These are phyloP conservation scores for Phytophthora lateralis DNA, from an alignment of 352 stramenopile genomes.

Conservation along the genomic window DNA sequence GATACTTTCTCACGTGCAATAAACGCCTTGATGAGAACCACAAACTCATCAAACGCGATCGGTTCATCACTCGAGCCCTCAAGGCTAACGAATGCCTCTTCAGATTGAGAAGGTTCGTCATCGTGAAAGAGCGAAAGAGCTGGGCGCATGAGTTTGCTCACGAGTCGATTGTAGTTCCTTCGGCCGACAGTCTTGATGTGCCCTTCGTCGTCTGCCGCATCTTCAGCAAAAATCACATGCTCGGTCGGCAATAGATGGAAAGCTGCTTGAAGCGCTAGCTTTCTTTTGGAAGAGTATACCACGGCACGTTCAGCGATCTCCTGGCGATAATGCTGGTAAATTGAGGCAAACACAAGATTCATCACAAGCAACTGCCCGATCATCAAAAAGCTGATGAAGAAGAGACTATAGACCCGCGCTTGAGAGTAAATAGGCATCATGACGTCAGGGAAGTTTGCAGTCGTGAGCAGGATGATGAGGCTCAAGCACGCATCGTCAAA, in stretches of 20 bases:
- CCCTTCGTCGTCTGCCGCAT: background rate
- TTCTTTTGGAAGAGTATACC: conserved; percentile 37
- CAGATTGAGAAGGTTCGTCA: conserved; percentile 1
- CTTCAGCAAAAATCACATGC: background rate
- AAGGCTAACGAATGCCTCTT: conserved; percentile 3
- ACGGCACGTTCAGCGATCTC: conserved; percentile 41
- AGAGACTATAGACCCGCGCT: conserved; percentile 47
- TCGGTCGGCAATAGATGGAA: conserved; percentile 47
- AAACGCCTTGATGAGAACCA: conserved; percentile 36
- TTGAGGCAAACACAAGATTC: conserved; percentile 78
- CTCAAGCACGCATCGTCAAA: conserved; percentile 61
- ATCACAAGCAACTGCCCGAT: conserved; percentile 81
- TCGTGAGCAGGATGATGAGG: conserved; percentile 76
- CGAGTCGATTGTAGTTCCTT: conserved; percentile 33
- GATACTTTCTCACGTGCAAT: conserved; percentile 26
- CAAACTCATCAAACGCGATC: conserved; percentile 38
- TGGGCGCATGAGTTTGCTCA: conserved; percentile 34
- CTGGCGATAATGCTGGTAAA: conserved; percentile 73
- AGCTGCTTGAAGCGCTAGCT: conserved; percentile 55
- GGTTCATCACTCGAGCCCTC: conserved; percentile 16
- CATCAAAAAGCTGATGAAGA: conserved; percentile 76
- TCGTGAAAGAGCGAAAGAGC: conserved; percentile 43
- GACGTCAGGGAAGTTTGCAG: conserved; percentile 84
- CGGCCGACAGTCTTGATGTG: conserved; percentile 36
- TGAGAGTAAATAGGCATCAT: conserved; percentile 75